These are phyloP conservation scores for Schizopora paradoxa DNA, from an alignment of 1,284 basidiomycete genomes.

Conservation along the genomic window DNA sequence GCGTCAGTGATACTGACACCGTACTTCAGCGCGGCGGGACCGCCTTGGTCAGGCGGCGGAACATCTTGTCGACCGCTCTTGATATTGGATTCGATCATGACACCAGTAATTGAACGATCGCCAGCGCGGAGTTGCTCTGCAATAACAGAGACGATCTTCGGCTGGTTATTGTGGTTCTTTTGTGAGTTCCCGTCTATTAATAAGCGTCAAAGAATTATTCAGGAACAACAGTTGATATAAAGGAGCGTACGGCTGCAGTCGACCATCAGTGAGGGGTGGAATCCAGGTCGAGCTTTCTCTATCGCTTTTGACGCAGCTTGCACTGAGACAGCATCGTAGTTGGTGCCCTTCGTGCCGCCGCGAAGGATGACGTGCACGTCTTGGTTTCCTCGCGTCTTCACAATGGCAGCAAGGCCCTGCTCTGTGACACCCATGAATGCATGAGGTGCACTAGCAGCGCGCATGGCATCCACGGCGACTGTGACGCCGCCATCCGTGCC, in stretches of 20 bases:
- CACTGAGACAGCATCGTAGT: conserved; percentile 76
- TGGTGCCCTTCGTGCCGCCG: conserved; percentile 85
- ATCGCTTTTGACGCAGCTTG: conserved; percentile 66
- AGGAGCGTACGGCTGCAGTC: conserved; percentile 65
- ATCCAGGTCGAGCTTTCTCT: conserved; percentile 57
- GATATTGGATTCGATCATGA: conserved; percentile 96
- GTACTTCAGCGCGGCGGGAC: conserved; percentile 64
- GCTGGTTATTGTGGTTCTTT: conserved; percentile 90
- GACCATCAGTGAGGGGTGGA: conserved; percentile 77
- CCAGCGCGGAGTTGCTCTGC: conserved; percentile 77
- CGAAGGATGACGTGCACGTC: conserved; percentile 94
- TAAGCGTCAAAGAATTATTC: conserved; percentile 4
- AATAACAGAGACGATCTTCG: conserved; percentile 73
- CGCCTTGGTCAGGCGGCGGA: conserved; percentile 41
- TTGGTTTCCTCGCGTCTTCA: conserved; percentile 89
- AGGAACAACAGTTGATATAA: conserved; percentile 15
- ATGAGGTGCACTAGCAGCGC: conserved; percentile 86
- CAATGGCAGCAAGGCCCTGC: conserved; percentile 91
- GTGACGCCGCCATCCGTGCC: conserved; percentile 88
- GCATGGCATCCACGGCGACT: conserved; percentile 95
- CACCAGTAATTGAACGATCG: conserved; percentile 80
- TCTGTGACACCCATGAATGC: conserved; percentile 98
- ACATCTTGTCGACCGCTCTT: conserved; percentile 85
- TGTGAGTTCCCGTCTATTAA: conserved; percentile 79
- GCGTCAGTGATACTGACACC: conserved; percentile 91